Evolutionary conservation across 2,329 filamentous ascomycete genomes (phyloP).

Genomic region (Trichophyton simii): DNA sequence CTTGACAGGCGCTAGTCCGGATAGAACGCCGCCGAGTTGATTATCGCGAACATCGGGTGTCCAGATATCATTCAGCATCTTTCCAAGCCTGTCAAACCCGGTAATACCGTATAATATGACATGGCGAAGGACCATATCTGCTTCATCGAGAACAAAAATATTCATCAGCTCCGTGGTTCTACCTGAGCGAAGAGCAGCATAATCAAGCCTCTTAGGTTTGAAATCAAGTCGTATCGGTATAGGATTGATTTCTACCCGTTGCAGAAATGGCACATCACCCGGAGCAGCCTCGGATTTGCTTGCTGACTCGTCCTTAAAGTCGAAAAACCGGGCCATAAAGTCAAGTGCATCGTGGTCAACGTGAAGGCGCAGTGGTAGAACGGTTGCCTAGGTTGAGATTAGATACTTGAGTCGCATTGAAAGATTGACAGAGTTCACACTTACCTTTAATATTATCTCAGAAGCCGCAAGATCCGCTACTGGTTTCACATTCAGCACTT

Average conservation of each 20-base stretch:
- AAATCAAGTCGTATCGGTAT: constrained; percentile 84
- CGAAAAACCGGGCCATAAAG: constrained; percentile 94
- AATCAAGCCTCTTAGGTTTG: constrained; percentile 96
- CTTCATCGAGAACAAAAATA: constrained; percentile 81
- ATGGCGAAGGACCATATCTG: constrained; percentile 73
- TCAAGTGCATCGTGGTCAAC: constrained; percentile 96
- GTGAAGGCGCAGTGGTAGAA: constrained; percentile 79
- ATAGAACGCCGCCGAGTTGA: constrained; percentile 77
- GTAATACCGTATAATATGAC: constrained; percentile 85
- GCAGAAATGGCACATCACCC: constrained; percentile 71
- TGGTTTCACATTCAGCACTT: constrained; percentile 78
- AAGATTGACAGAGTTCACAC: constrained; percentile 7
- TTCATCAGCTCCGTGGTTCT: constrained; percentile 99
- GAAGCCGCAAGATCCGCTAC: constrained; percentile 72
- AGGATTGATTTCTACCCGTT: constrained; percentile 74
- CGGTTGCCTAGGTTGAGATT: constrained; percentile 39
- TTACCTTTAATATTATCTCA: constrained; percentile 68
- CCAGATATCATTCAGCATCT: constrained; percentile 91
- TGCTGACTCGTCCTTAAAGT: constrained; percentile 71
- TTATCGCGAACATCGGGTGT: constrained; percentile 82
- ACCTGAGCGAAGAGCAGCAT: constrained; percentile 79
- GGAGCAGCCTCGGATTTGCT: constrained; percentile 33
- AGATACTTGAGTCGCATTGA: background rate
- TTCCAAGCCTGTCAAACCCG: constrained; percentile 80
- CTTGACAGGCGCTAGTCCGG: constrained; percentile 78